Conservation (phyloP, 2,329 filamentous ascomycete species). For the Pestalotiopsis fici region DNA sequence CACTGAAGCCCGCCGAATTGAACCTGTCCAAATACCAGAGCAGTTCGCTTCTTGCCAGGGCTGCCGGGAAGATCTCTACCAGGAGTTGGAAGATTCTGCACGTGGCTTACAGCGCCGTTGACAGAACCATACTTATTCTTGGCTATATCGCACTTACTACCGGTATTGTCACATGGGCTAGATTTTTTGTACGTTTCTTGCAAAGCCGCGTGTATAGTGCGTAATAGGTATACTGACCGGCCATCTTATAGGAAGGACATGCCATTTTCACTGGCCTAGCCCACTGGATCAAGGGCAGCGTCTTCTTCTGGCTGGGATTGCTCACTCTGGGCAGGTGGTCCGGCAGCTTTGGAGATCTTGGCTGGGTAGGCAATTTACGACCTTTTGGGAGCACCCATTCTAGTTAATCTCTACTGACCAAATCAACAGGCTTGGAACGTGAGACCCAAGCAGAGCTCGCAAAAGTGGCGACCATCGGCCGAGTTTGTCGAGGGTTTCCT, state of each 20-base stretch:
- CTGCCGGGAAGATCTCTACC: slow-evolving; percentile 57
- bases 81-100: slow-evolving; percentile 59
- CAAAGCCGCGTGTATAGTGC: not conserved
- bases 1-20: slow-evolving; percentile 43
- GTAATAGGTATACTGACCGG: slow-evolving; percentile 13
- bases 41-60: slow-evolving; percentile 51
- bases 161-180: slow-evolving; percentile 75
- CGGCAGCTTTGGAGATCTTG: slow-evolving; percentile 85
- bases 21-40: slow-evolving; percentile 45
- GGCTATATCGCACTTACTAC: slow-evolving; percentile 74
- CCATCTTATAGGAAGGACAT: slow-evolving; percentile 56
- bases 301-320: slow-evolving; percentile 93
- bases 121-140: slow-evolving; percentile 76
- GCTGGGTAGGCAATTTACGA: slow-evolving; percentile 61
- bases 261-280: slow-evolving; percentile 82
- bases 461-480: slow-evolving; percentile 73
- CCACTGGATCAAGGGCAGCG: slow-evolving; percentile 91
- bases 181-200: slow-evolving; percentile 74
- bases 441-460: slow-evolving; percentile 59
- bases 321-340: slow-evolving; percentile 87
- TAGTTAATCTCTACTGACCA: slow-evolving; percentile 14
- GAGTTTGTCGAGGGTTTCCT: slow-evolving; percentile 89
- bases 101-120: slow-evolving; percentile 66
- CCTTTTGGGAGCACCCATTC: not conserved
- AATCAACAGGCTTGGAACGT: slow-evolving; percentile 75